These are phyloP conservation scores for Hamamelis virginiana DNA, from an alignment of 164 flowering plant species.

Conservation along the genomic window DNA sequence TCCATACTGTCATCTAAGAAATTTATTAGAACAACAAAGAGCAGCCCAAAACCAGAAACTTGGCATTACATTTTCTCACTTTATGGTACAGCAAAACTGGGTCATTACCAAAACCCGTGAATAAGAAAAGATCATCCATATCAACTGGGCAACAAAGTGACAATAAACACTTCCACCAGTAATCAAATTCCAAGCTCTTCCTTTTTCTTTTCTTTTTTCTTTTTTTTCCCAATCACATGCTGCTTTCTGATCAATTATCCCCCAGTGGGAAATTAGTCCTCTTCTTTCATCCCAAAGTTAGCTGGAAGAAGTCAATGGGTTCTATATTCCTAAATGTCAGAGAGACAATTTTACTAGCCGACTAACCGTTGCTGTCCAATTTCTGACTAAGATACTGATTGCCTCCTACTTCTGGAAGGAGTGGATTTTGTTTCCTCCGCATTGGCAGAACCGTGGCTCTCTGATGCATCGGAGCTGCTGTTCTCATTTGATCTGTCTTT, in stretches of 20 bases:
- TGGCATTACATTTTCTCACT: background rate
- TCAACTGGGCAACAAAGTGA: background rate
- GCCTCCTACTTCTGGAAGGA: slow-evolving; percentile 57
- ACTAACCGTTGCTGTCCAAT: background rate
- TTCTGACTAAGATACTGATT: slow-evolving; percentile 33
- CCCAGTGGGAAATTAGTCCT: background rate
- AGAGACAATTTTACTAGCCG: slow-evolving; percentile 18
- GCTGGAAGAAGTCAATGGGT: slow-evolving; percentile 14
- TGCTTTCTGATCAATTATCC: background rate
- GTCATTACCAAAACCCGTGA: slow-evolving; percentile 13
- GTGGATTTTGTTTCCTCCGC: slow-evolving; percentile 57
- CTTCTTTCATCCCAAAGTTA: background rate
- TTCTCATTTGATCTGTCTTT: slow-evolving; percentile 51
- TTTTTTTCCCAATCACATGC: background rate
- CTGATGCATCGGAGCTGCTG: slow-evolving; percentile 75
- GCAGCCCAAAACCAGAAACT: background rate
- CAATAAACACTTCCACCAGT: background rate
- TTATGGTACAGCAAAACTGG: slow-evolving; percentile 37
- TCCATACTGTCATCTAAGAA: background rate
- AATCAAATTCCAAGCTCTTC: slow-evolving; percentile 3
- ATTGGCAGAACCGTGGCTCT: slow-evolving; percentile 52
- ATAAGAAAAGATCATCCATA: background rate
- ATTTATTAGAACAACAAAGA: background rate
- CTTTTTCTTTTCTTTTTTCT: background rate
- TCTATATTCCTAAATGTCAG: slow-evolving; percentile 21